phyloP scores from a whole-genome alignment of 495 filamentous ascomycete species.

The Xylaria nigripes region DNA sequence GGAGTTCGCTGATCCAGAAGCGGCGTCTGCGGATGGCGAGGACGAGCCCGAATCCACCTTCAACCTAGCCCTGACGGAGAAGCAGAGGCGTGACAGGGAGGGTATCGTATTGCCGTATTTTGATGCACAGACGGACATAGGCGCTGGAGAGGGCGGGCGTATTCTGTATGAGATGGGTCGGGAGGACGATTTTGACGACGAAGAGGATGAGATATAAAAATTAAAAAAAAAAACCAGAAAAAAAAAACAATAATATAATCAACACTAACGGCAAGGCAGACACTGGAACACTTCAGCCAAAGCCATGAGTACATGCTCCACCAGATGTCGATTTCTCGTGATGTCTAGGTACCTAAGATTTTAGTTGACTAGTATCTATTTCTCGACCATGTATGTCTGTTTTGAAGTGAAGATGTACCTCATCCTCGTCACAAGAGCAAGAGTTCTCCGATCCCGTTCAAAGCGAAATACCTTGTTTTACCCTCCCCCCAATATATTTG shows the following conservation, averaged over 20 bases:
- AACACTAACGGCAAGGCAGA: neutral
- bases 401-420: neutral
- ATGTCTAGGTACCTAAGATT: slow-evolving; percentile 9
- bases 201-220: slow-evolving; percentile 89
- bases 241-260: neutral
- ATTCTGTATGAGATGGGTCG: slow-evolving; percentile 95
- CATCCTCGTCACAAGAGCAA: neutral
- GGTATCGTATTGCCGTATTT: slow-evolving; percentile 89
- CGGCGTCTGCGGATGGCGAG: slow-evolving; percentile 35
- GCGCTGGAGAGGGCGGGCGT: slow-evolving; percentile 72
- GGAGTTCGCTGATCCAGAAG: slow-evolving; percentile 46
- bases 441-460: neutral
- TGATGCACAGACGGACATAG: slow-evolving; percentile 77
- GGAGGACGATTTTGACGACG: slow-evolving; percentile 98
- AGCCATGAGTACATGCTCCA: neutral
- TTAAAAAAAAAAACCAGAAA: neutral
- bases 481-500: neutral
- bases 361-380: slow-evolving; percentile 1
- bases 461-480: neutral
- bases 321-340: slow-evolving; percentile 3
- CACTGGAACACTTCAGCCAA: neutral
- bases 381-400: neutral
- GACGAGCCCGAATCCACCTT: slow-evolving; percentile 62
- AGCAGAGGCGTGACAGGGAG: slow-evolving; percentile 75
- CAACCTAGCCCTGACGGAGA: slow-evolving; percentile 77